These are phyloP conservation scores for Xylariomycetidae sp. DNA, from an alignment of 2,329 filamentous ascomycete species.

Conservation along the genomic window DNA sequence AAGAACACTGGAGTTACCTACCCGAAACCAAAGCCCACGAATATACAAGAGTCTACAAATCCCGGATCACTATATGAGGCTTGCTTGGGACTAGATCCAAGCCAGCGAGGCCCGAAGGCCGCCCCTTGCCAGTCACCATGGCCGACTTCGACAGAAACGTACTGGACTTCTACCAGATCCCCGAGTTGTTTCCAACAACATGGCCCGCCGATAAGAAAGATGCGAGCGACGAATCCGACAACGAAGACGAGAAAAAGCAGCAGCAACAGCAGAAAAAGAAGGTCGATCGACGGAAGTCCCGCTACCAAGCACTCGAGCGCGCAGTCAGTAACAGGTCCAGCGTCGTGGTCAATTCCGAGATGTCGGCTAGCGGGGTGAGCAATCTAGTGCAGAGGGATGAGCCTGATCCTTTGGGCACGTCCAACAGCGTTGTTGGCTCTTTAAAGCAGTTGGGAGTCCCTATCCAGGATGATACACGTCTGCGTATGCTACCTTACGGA, in stretches of 20 bases:
- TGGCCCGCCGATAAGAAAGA: constrained; percentile 73
- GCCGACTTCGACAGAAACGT: constrained; percentile 70
- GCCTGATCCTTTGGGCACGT: constrained; percentile 81
- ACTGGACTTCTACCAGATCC: constrained; percentile 84
- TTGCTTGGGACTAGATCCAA: too few species aligned
- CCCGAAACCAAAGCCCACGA: too few species aligned
- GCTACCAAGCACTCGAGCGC: constrained; percentile 79
- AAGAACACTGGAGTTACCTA: too few species aligned
- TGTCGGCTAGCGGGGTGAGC: constrained; percentile 58
- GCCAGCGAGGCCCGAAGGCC: too few species aligned
- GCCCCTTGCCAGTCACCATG: constrained; percentile 34
- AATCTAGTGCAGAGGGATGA: constrained; percentile 87
- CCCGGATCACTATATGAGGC: too few species aligned
- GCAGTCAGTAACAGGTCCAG: constrained; percentile 64
- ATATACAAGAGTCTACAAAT: too few species aligned
- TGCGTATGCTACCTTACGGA: constrained; percentile 50
- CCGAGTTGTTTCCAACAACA: constrained; percentile 69
- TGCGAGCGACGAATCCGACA: constrained; percentile 61
- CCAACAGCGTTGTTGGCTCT: constrained; percentile 78
- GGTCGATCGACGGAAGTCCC: constrained; percentile 60
- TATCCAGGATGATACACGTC: constrained; percentile 73
- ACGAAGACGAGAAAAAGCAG: constrained; percentile 43
- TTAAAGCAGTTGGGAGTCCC: constrained; percentile 71
- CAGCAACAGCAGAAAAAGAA: constrained; percentile 42
- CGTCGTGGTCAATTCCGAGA: constrained; percentile 61